Evolutionary conservation across 1,284 basidiomycete genomes (phyloP).

Genomic region (Sphaerobolus stellatus): DNA sequence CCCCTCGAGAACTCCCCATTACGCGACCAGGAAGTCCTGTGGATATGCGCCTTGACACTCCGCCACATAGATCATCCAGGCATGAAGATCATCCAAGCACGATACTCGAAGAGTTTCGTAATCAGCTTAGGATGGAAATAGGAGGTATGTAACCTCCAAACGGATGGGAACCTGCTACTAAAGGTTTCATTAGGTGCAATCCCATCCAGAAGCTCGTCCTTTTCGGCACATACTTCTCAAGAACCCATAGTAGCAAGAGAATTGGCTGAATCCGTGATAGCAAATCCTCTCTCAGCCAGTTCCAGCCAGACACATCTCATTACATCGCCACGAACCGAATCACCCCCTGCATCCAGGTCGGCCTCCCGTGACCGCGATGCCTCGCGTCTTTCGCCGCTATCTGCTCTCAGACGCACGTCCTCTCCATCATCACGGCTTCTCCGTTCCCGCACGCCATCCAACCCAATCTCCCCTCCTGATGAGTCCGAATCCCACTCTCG

Average conservation of each 20-base stretch:
- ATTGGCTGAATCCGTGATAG: neutral
- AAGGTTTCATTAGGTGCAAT: no score
- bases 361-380: slow-evolving; percentile 1
- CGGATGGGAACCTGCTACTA: no score
- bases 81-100: slow-evolving; percentile 29
- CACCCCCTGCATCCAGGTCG: neutral
- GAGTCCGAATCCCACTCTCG: neutral
- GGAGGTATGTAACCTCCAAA: slow-evolving; percentile 21
- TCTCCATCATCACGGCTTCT: slow-evolving; percentile 9
- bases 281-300: neutral
- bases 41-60: neutral
- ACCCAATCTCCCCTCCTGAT: slow-evolving; percentile 2
- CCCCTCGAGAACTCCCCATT: slow-evolving; percentile 12
- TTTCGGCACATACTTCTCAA: neutral
- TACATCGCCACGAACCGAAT: neutral
- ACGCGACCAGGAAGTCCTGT: slow-evolving; percentile 9
- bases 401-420: neutral
- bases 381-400: neutral
- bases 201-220: neutral
- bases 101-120: slow-evolving; percentile 43
- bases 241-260: neutral
- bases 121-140: slow-evolving; percentile 31
- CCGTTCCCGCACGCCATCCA: slow-evolving; percentile 7
- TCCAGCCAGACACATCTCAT: slow-evolving; percentile 1
- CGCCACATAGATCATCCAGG: neutral